Base-by-base conservation (phyloP, 164 flowering plant genomes). In the Berberis vulgaris region DNA sequence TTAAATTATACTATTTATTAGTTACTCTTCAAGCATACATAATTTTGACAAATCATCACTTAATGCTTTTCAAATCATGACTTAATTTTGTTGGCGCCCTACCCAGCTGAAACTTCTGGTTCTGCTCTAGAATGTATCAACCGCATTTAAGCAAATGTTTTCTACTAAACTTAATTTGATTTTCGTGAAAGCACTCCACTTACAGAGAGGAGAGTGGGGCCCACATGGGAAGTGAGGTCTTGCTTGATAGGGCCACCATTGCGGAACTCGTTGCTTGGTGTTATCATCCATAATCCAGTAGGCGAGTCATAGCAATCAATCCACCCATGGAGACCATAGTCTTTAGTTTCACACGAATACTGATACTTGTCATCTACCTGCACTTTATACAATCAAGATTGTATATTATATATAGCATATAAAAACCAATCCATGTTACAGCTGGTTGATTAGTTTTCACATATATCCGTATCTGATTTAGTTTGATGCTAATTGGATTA, bases 341-440 rank as follows among this genome's bases (percentile, higher is more conserved):
- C 86, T 69, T 83, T 73, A 73, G 76, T 76, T 8, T 89, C 84
- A 57, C 81, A 72, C 1, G 97, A 83, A 66, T 94, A 91, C 65
- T 94, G 94, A 69, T 91, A 94, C 76, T 94, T 94, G 79, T 94
- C 97, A 79, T 94, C 97, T 67, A 89, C 96, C 97, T 94, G 74
- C 13, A 46, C 60, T 68, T n/a, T 26, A 11, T 61, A 49, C 38
- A 46, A 4, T 52, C 54, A 52, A 10, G 2, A 52, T 47, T 7
- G 26, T 26, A 26, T 26, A 26, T 26, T 26, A 26, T 26, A 26
- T 26, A 26, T 26, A 26, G 26, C 26, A 26, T 26, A 26, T 26
- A 26, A 26, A 26, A 26, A 26, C 26, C 0, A 26, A 26, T 26
- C 26, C 26, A 26, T 26, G 26, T 26, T 26, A 26, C 26, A 26